Conservation (phyloP, 768 basidiomycete species). For the Lentinula guzmanii region DNA sequence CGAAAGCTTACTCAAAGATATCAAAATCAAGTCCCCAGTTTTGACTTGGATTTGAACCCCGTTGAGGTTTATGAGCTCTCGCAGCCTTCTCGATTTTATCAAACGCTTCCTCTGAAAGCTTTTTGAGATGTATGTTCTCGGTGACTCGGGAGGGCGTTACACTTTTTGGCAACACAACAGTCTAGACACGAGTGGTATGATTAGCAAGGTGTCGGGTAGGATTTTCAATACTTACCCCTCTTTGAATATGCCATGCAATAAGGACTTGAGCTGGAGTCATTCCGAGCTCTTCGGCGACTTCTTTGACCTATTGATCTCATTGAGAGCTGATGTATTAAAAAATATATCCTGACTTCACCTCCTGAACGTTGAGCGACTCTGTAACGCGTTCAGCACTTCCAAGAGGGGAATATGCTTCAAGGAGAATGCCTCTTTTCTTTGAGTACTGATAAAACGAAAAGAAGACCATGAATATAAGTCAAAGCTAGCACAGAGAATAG, state of each 20-base stretch:
- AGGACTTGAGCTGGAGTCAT: slow-evolving; percentile 74
- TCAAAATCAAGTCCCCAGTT: slow-evolving; percentile 56
- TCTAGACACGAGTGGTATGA: slow-evolving; percentile 27
- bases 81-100: slow-evolving; percentile 46
- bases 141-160: slow-evolving; percentile 61
- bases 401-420: slow-evolving; percentile 76
- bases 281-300: slow-evolving; percentile 53
- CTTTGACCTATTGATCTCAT: slow-evolving; percentile 32
- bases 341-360: slow-evolving; percentile 23
- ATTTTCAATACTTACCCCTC: slow-evolving; percentile 44
- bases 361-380: slow-evolving; percentile 51
- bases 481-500: no score
- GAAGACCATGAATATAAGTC: no score
- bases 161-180: slow-evolving; percentile 72
- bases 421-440: slow-evolving; percentile 54
- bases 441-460: slow-evolving; percentile 43
- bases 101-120: slow-evolving; percentile 34
- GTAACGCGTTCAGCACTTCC: slow-evolving; percentile 57
- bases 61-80: slow-evolving; percentile 45
- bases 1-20: slow-evolving; percentile 44
- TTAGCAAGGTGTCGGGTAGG: neutral
- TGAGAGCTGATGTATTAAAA: neutral
- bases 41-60: slow-evolving; percentile 54
- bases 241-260: slow-evolving; percentile 73
- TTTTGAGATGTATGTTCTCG: slow-evolving; percentile 56